Percentiles rank a stretch among this genome's conserved stretches.
phyloP scores from a whole-genome alignment of 345 rosid species.

The Triadica sebifera region DNA sequence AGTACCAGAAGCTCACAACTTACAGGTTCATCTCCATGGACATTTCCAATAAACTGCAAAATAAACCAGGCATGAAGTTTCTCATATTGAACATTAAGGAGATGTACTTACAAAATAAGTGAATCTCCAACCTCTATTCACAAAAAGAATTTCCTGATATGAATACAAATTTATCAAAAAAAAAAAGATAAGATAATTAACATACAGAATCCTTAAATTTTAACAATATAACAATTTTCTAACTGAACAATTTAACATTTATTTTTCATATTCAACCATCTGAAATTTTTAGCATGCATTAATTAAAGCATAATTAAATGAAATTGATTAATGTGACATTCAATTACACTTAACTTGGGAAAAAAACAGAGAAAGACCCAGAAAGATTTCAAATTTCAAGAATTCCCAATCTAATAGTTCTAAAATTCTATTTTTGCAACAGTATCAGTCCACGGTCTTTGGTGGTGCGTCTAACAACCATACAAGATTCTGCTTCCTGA shows the following conservation, averaged over 20 bases:
- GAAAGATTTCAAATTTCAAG: neutral
- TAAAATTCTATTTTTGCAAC: neutral
- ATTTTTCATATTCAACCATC: neutral
- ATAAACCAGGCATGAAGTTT: conserved; percentile 21
- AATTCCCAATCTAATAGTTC: neutral
- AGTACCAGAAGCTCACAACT: conserved; percentile 78
- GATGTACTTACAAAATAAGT: neutral
- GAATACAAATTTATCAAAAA: neutral
- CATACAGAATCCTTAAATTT: neutral
- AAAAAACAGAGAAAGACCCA: neutral
- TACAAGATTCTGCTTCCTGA: neutral
- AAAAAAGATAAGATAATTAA: neutral
- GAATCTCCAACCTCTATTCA: neutral
- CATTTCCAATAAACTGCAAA: conserved; percentile 85
- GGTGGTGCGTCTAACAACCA: neutral
- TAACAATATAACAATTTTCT: neutral
- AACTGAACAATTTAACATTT: neutral
- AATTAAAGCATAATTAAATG: neutral
- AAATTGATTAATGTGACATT: neutral
- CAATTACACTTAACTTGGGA: neutral
- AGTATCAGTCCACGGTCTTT: neutral
- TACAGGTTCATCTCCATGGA: conserved; percentile 95
- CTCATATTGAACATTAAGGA: conserved; percentile 1
- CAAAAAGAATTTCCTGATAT: neutral
- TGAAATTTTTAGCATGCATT: neutral